Evolutionary conservation across 2,329 filamentous ascomycete species (phyloP), one percentile per base, ranked within the genome.

Genomic region (Elsinoe arachidis): DNA sequence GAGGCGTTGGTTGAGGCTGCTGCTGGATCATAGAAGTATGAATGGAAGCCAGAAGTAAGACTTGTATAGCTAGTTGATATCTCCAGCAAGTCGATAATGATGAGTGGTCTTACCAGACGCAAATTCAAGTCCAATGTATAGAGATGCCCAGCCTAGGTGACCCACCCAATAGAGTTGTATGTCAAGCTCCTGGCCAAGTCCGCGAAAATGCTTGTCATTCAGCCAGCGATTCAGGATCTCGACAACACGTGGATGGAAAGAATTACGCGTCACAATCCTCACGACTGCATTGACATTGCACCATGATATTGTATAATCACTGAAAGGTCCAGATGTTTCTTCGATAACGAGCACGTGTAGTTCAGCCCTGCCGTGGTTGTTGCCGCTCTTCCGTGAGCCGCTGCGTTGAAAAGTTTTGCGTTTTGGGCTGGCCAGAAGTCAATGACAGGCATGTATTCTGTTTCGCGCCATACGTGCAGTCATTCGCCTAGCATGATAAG

Each of bases 1-100:
- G 64, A 69, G 15, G 61, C 61, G 1, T 49, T 70, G 9, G 12
- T 69, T 7, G 61, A 60, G 39, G 63, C 63, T 46, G 68, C 66
- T 37, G 61, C 61, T 38, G 47, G 38, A 10, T 44, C 39, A n/a
- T 53, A 35, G 14, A 26, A 12, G 11, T 14, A 1, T 26, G 5
- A 7, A 6, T 39, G 17, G 39, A 2, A 15, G 12, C 14, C 14
- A 30, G 6, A 26, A 26, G 26, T 30, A 30, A 30, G 3, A 30
- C 9, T 5, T 30, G 26, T 30, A 30, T 30, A 30, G 7, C 5
- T 30, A 30, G 3, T 30, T 4, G 7, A 9, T 30, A 30, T 9
- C 9, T 30, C 7, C 26, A 30, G 9, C 2, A 30, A 7, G 26
- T 9, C 7, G 26, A 7, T 7, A 30, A 9, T 30, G 7, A 9